Evolutionary conservation across 2,329 filamentous ascomycete genomes (phyloP), one percentile per base, ranked within the genome.

Genomic region (Aspergillus niger): DNA sequence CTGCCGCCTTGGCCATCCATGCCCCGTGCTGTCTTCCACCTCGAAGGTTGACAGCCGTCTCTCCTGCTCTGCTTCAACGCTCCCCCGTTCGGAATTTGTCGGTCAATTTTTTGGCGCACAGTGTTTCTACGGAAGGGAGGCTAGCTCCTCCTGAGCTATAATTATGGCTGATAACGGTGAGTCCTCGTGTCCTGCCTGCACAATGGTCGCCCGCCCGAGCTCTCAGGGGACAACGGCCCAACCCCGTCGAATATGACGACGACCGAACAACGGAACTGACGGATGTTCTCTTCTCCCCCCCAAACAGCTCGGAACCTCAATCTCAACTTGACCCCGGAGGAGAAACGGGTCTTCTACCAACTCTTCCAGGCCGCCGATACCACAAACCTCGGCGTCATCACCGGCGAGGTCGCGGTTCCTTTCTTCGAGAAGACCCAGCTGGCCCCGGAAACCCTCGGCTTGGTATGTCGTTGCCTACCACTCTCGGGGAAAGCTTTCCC

Each of bases 361-460:
- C 88, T 99, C 65, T 97, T 99, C 80, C 88, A 91, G 76, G 89
- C 92, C 71, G 95, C 95, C 67, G 95, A 99, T 78, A 90, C 89
- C 61, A 95, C 97, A 70, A 90, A 87, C 74, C 89, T 97, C 60
- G 92, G 93, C 58, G 92, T 98, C 65, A 91, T 99, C 36, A 97
- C 95, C 17, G 95, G 95, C 77, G 95, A 99, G 78, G 86, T 96
- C 63, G 95, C 95, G 61, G 93, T 99, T 76, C 91, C 92, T 76
- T 98, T 99, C 82, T 99, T 99, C 74, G 93, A 98, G 79, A 95
- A 95, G 83, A 98, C 95, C 49, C 89, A 91, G 68, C 83, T 99
- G 52, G 88, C 94, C 63, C 91, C 93, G 57, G 88, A 91, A 63
- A 84, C 95, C 52, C 84, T 99, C 61, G 95, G 94, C 77, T 89